Evolutionary conservation across 163 green algal genomes (phyloP), one percentile per base, ranked within the genome.

Genomic region (Scenedesmus sp.): DNA sequence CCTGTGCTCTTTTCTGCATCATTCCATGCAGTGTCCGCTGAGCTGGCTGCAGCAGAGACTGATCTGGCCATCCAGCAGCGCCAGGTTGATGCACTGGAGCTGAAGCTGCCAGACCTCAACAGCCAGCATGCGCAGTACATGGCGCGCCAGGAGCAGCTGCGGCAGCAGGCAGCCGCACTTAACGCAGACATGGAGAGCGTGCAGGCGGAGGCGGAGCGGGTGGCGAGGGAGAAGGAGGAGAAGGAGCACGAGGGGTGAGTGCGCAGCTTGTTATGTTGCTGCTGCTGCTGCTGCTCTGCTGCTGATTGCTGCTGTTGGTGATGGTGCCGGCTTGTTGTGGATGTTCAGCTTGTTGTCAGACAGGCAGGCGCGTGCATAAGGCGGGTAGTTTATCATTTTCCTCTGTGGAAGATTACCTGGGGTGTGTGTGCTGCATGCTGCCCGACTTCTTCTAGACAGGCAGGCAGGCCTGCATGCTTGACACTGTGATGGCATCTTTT

Each of bases 21-120:
- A 3, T 26, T 46, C 34, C 70, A 23, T 79, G 70, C 70, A 79
- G 70, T 79, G 70, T 79, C 70, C 52, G 70, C 70, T 79, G 70
- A 79, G 70, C 70, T 86, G 52, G 54, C 54, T 1, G 81, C 81
- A 20, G 81, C 81, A 46, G 81, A 62, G 55, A 54, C 81, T 18
- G 52, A 64, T 3, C 12, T 86, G 5, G 8, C 23, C 70, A 79
- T 4, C 70, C 70, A 79, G 70, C 70, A 79, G 70, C 70, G 70
- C 23, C 70, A 23, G 4, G 70, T 79, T 12, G 70, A 79, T 23
- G 52, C 23, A 23, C 70, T 79, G 23, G 70, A 79, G 70, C 23
- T 79, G 70, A 52, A 79, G 70, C 70, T 79, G 70, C 70, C 70
- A 52, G 70, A 79, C 23, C 70, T 79, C 70, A 79, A 52, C 70